Evolutionary conservation across 179 eudicot genomes (phyloP), one percentile per base, ranked within the genome.

Genomic region (Beta lomatogona): DNA sequence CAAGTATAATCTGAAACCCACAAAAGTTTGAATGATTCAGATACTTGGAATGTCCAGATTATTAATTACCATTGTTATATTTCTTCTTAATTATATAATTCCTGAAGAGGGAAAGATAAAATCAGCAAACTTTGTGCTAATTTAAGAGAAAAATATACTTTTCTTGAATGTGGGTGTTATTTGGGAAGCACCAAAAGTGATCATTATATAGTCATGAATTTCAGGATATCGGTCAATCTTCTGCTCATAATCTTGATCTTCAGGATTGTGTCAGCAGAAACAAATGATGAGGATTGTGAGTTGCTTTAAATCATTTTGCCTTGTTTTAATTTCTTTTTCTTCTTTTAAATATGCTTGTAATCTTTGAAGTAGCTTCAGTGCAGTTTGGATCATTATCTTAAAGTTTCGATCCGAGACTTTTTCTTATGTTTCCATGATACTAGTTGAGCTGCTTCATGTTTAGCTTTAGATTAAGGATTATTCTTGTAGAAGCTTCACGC

Each of bases 251-350:
- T 36, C 44, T 70, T 41, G 11, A 41, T 36, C 14, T 69, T 54
- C 66, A 16, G 53, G 75, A 13, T 19, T 79, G 53, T 79, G n/a
- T 19, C 66, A 54, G 75, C 75, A 58, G n/a, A 69, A 69, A 50
- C 71, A 45, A 9, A 63, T 69, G 55, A 67, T 65, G 59, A 5
- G 6, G 80, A 64, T 69, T 50, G 72, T 77, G 25, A 77, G 73
- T 65, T 41, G 48, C 25, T 50, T 53, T 18, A 5, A 36, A 48
- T 65, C 4, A 9, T 63, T 16, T 76, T 21, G 57, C 5, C 61
- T 46, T 5, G 16, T 46, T 71, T 71, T n/a, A 18, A 3, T 11
- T 45, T 71, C 25, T 9, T 48, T 46, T 46, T 48, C 6, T 48
- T 48, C 52, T 48, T 48, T 4, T 48, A 9, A 48, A 9, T 48